Evolutionary conservation across 108 stramenopile genomes (phyloP), one percentile per base, ranked within the genome.

Genomic region (Cylindrotheca fusiformis): DNA sequence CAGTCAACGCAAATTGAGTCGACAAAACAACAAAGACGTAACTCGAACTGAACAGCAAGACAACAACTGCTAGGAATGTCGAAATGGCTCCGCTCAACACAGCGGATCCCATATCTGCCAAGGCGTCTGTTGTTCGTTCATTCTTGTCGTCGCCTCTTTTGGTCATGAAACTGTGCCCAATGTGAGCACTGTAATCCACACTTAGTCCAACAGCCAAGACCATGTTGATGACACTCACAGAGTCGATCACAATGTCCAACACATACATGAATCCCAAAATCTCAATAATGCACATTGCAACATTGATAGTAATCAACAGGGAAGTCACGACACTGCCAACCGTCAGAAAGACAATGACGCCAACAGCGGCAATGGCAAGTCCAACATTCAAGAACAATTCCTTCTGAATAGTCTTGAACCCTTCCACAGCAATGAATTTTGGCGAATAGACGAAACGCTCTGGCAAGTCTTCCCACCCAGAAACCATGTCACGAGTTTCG

Each of bases 181-280:
- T 80, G 56, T 94, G 93, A 3, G 93, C 93, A 27, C 78, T 75
- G 74, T 94, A 94, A 63, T 94, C 93, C 4, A 94, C 85, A 12
- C 88, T 83, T 26, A 94, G 66, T 12, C 93, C 93, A 33, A 94
- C 93, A 0, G 93, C 86, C 44, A 94, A 72, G 0, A 90, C 88
- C 32, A 94, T 60, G 49, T 90, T 86, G 65, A 94, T 90, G 8
- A 94, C 93, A 24, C 82, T 80, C 25, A 90, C 85, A 12, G 75
- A 75, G 56, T 94, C 93, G 60, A 94, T 89, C 18, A 76, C 84
- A 29, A 94, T 72, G 0, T 81, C 90, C 48, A 88, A 66, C 23
- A 72, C 86, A 55, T 68, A 94, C 89, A 94, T 90, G 74, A 82
- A 82, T 6, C 92, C 92, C 6, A 94, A 60, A 58, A 94, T 90